A percentile compares a stretch with the other conserved stretches of the same genome.
These are phyloP conservation scores for Arctium minus DNA, from an alignment of 129 eudicot genomes.

Conservation along the genomic window DNA sequence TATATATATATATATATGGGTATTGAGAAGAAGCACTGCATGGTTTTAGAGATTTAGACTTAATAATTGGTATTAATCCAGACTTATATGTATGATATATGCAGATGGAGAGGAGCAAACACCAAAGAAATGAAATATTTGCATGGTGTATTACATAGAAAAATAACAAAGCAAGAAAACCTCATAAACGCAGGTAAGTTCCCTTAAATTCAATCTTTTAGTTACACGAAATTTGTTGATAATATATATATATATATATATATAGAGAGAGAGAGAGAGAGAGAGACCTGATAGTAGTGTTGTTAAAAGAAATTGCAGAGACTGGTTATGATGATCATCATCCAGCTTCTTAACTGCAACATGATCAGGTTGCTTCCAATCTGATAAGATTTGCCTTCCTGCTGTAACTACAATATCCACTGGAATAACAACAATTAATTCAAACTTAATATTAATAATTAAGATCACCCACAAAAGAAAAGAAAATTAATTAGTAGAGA, in stretches of 20 bases:
- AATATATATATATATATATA: neutral
- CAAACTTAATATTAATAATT: neutral
- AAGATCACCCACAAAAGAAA: neutral
- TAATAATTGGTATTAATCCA: neutral
- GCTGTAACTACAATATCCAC: conserved; percentile 25
- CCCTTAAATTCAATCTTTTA: neutral
- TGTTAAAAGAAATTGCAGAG: conserved; percentile 30
- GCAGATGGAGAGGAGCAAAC: neutral
- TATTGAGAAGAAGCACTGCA: neutral
- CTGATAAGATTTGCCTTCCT: conserved; percentile 16
- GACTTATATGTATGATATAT: neutral
- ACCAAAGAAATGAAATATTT: neutral
- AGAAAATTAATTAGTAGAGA: neutral
- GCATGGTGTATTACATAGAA: neutral
- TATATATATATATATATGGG: too few relatives aligned
- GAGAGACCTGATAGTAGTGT: conserved; percentile 38
- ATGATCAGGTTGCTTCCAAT: neutral
- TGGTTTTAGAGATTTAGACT: neutral
- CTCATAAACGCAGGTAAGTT: neutral
- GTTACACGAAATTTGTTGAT: neutral
- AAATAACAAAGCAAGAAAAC: conserved; percentile 4
- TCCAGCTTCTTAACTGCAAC: neutral
- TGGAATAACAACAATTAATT: neutral
- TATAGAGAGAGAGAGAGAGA: neutral
- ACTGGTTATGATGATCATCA: conserved; percentile 20